Base-by-base conservation (phyloP, 495 filamentous ascomycete genomes). In the Annulohypoxylon nitens region DNA sequence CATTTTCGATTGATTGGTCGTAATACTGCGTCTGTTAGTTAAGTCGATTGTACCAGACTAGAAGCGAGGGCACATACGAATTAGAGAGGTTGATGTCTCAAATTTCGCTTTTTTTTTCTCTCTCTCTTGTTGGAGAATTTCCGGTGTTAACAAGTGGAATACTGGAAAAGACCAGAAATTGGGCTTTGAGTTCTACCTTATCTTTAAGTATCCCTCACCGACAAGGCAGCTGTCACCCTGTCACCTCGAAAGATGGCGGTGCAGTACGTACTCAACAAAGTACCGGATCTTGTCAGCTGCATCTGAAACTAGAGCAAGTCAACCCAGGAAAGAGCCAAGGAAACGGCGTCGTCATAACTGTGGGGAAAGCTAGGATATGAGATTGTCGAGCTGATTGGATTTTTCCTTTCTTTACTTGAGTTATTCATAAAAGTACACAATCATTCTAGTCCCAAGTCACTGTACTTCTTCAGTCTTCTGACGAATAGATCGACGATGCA, bases 311-410 rank as follows among this genome's bases (percentile, higher is more conserved):
- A 36, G 16, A 53, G 37, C 14, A 26, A 60, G 20, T 53, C 10
- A 59, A 53, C 12, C 8, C n/a, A 54, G 20, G 61, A 18, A 59
- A 43, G 33, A 26, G n/a, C 41, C 47, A 53, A 62, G 66, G 20
- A 36, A 23, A 48, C 50, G 63, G 64, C 53, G 61, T 73, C 70
- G 70, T 73, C 70, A 69, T 73, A 64, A 14, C 18, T 67, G 64
- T 72, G 69, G 69, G 41, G 62, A 58, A 54, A 59, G 26, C 26
- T 36, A 30, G 16, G 48, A 36, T 30, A 54, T 37, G 45, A 11
- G 41, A 25, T n/a, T 20, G 36, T 55, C 10, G n/a, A 60, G 48
- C 14, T 70, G 41, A 57, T 51, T 67, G 45, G 45, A 12, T 3
- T 61, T 41, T 4, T 14, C 26, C n/a, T 33, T 3, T 26, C 5